Evolutionary conservation across 2,329 filamentous ascomycete genomes (phyloP).

Genomic region (Metarhizium brunneum): DNA sequence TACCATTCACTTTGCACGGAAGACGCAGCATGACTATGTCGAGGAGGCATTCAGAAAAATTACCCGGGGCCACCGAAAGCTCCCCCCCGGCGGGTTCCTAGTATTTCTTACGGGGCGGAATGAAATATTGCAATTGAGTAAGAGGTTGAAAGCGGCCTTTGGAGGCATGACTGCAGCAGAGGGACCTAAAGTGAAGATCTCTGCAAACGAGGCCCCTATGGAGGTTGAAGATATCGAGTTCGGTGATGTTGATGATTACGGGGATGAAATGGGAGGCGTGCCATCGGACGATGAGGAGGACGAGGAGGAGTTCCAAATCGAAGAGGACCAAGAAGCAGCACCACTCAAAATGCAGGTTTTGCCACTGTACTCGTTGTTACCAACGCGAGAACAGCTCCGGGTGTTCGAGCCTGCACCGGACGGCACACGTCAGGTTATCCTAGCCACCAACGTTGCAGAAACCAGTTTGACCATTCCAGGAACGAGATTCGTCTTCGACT

Average conservation of each 20-base stretch:
- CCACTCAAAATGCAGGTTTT: slow-evolving; percentile 74
- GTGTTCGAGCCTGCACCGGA: slow-evolving; percentile 83
- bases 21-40: slow-evolving; percentile 78
- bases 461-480: slow-evolving; percentile 95
- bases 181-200: slow-evolving; percentile 62
- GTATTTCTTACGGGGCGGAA: slow-evolving; percentile 92
- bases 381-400: slow-evolving; percentile 80
- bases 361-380: slow-evolving; percentile 88
- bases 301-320: slow-evolving; percentile 58
- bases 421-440: slow-evolving; percentile 72
- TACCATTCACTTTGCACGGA: slow-evolving; percentile 77
- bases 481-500: slow-evolving; percentile 92
- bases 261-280: slow-evolving; percentile 49
- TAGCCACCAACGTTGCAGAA: slow-evolving; percentile 95
- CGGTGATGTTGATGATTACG: slow-evolving; percentile 57
- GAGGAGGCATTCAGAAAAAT: slow-evolving; percentile 87
- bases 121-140: slow-evolving; percentile 79
- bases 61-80: slow-evolving; percentile 74
- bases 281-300: slow-evolving; percentile 46
- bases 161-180: slow-evolving; percentile 45
- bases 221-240: slow-evolving; percentile 86
- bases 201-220: slow-evolving; percentile 66
- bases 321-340: slow-evolving; percentile 49
- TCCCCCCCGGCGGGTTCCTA: slow-evolving; percentile 83
- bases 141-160: slow-evolving; percentile 62